Base-by-base conservation (phyloP, 148 eudicot genomes). In the Chenopodium formosanum region DNA sequence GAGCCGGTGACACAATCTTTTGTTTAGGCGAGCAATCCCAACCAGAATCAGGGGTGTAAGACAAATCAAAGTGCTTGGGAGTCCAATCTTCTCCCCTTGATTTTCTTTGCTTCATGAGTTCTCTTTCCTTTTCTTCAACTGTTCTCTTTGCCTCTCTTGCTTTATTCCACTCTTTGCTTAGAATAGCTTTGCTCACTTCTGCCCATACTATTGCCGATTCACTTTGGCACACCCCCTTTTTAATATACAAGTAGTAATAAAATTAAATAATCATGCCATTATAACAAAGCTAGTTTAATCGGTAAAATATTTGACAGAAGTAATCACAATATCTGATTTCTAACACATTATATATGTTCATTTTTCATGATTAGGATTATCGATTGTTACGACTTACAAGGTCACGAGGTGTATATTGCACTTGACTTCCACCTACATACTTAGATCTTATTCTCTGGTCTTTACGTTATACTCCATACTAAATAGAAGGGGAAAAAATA, bases 131-230 rank as follows among this genome's bases (percentile, higher is more conserved):
- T 4, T 91, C 95, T 83, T 94, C 97, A 4, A 73, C 31, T 46
- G 12, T 32, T 46, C 29, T n/a, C 58, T 73, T 73, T 73, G 76
- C 58, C 32, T 73, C 58, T 46, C 17, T 47, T 46, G 76, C 58
- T 73, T 73, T 47, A 11, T 73, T 34, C 76, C 58, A 73, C 7
- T 73, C 76, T 73, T 73, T 31, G 23, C 25, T 62, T 17, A 69
- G 44, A 32, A 32, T 69, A 32, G 10, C 84, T 82, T 82, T 83
- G 80, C 87, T 92, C 74, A 94, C 97, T 75, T 94, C 88, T 3
- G 82, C 90, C 98, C 98, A 94, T 23, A 92, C 92, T 20, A 82
- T 78, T 9, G 90, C 84, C 32, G 98, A 94, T 82, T 94, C 98
- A 66, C 85, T 91, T 74, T 83, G 23, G 73, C 75, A 58, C 40